Base-by-base conservation (phyloP, 257 asterid genomes). In the Nicotiana otophora region DNA sequence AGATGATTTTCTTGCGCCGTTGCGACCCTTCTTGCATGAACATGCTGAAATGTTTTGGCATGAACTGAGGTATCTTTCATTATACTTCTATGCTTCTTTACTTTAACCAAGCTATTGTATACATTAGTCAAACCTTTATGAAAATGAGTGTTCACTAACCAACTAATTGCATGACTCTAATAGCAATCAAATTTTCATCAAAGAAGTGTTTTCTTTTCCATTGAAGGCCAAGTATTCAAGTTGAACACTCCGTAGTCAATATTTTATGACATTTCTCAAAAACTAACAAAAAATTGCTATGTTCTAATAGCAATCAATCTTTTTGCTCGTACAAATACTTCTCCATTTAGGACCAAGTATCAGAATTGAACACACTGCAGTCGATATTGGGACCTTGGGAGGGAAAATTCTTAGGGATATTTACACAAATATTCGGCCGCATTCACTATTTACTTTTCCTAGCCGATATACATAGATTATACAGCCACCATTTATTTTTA, bases 21-120 rank as follows among this genome's bases (percentile, higher is more conserved):
- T 90, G 84, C 81, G 87, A 19, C 89, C 87, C 65, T 90, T 91
- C 87, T 86, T 91, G 66, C 88, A 82, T 15, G 93, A 87, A 68
- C 83, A 7, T 16, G 72, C 92, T 5, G 86, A 87, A 75, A 60
- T 82, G 54, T 91, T 91, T 83, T 90, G 93, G 95, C 93, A 91
- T 77, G 93, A 91, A 81, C 91, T 90, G 75, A 87, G 92, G 93
- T 91, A 51, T 74, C 63, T 48, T 11, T 48, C 26, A 8, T 74
- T 23, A 30, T 48, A 14, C 4, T 74, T 48, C 42, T 4, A 15
- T 4, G 0, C 4, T 10, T 48, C 39, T 23, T 72, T 46, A 48
- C 14, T 23, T 46, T 7, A 2, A 60, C 54, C 78, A 42, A 9
- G 28, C 61, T 2, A 14, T 4, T 4, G 60, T 39, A 70, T 70